Evolutionary conservation across 164 flowering plant genomes (phyloP), one percentile per base, ranked within the genome.

Genomic region (Vitis labrusca): DNA sequence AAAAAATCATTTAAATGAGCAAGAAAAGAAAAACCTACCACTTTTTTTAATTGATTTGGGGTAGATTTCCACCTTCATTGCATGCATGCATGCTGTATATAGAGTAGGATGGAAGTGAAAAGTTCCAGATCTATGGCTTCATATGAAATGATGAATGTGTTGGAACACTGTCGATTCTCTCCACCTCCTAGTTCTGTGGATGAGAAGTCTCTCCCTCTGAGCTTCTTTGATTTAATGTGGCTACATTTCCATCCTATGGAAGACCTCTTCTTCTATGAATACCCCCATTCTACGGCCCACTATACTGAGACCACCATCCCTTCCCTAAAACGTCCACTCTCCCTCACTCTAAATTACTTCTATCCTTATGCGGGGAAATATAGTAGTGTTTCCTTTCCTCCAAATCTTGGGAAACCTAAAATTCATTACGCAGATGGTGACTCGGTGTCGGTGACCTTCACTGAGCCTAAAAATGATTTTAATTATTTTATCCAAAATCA

Each of bases 341-440:
- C 82, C 56, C 76, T 78, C 47, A 65, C 85, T 56, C 88, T 87
- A 68, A 68, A 65, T 12, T 75, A 73, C 70, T 86, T 80, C 68
- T 82, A 61, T 63, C 84, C 88, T 1, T 59, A 80, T 16, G 82
- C 84, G 23, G 84, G 82, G 82, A 3, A 76, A 63, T 10, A 23
- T 23, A 23, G 23, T 23, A 23, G 23, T 73, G 3, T 57, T 49
- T 48, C 78, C 79, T 57, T 49, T 48, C 78, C 79, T 5, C 72
- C 75, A 3, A 64, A 76, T 15, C 68, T 78, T n/a, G 60, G 30
- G 7, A 65, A 69, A 5, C 82, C 80, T 65, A 50, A 47, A 10
- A 56, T 84, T 50, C 48, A 71, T 51, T 83, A 68, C 79, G n/a
- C 8, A 30, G 70, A 72, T 1, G 82, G 81, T 8, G 83, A 84